Base-by-base conservation (phyloP, 257 asterid species). In the Scutellaria galericulata region DNA sequence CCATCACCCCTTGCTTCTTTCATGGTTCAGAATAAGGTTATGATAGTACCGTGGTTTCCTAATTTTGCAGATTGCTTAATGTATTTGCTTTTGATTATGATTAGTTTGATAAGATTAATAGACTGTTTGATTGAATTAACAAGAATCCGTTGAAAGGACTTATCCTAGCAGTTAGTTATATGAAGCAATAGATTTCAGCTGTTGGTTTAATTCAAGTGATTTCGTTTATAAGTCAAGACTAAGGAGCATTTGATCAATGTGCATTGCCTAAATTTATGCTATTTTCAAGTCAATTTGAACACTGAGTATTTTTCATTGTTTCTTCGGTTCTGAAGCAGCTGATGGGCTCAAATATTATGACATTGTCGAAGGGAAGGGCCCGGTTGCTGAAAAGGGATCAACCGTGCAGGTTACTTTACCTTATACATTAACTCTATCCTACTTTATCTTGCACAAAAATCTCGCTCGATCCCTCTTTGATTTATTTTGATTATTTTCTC, bases 261-360 rank as follows among this genome's bases (percentile, higher is more conserved):
- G 55, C 24, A 52, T 52, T 6, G 27, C 4, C 27, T 52, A 50
- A 50, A 22, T 18, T 52, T 6, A 52, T 52, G 27, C 10, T 52
- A 52, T 52, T 22, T 12, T 31, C 37, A 31, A 1, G 37, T 31
- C 37, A 31, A 4, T 31, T 31, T 4, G 3, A 31, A 31, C 37
- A 52, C 27, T 52, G 11, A 15, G 48, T 8, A 44, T 44, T 44
- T 42, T 8, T 10, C 12, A 7, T 44, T 13, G 2, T 44, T 8
- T 7, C 48, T 44, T 44, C 12, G 48, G 48, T 35, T 59, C 6
- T 20, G 58, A 63, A 76, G 76, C 96, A 94, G 98, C 87, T 59
- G 96, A 91, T 68, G 98, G 97, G 75, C 80, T 94, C 40, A 94
- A 86, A 72, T 94, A 94, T 75, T 94, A 85, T 44, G 98, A 94